Conservation (phyloP, 2,329 filamentous ascomycete genomes). For the Orbilia ellipsospora region DNA sequence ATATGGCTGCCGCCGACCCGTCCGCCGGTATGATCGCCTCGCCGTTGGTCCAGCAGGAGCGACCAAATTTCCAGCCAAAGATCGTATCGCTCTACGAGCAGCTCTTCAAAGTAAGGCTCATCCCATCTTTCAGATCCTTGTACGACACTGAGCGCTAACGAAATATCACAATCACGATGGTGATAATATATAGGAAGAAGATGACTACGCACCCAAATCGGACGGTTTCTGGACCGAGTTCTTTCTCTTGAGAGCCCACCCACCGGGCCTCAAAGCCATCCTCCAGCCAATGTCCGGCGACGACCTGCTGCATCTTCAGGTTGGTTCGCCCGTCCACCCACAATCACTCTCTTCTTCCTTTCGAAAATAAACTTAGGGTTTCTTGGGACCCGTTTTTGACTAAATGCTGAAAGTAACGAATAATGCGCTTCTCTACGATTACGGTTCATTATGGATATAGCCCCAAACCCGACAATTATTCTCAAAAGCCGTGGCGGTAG, state of each 20-base stretch:
- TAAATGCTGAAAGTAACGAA: constrained; percentile 50
- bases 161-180: no score
- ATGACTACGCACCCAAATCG: constrained; percentile 73
- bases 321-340: constrained; percentile 42
- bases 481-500: constrained; percentile 74
- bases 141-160: no score
- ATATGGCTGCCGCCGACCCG: not conserved
- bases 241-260: constrained; percentile 87
- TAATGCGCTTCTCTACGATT: constrained; percentile 9
- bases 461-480: constrained; percentile 82
- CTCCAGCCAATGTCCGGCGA: constrained; percentile 78
- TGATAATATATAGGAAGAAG: constrained; percentile 66
- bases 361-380: not conserved
- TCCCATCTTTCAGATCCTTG: not conserved
- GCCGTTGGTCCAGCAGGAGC: constrained; percentile 89
- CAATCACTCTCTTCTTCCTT: not conserved
- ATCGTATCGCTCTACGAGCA: constrained; percentile 88
- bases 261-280: constrained; percentile 73
- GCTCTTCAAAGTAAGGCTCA: constrained; percentile 78
- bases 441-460: constrained; percentile 61
- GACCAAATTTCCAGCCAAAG: constrained; percentile 94
- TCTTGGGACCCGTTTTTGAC: constrained; percentile 31
- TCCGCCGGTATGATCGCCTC: constrained; percentile 66
- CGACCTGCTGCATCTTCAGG: constrained; percentile 79
- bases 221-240: constrained; percentile 97